Conservation (phyloP, 805 yeast species). For the Yarrowia bubula region DNA sequence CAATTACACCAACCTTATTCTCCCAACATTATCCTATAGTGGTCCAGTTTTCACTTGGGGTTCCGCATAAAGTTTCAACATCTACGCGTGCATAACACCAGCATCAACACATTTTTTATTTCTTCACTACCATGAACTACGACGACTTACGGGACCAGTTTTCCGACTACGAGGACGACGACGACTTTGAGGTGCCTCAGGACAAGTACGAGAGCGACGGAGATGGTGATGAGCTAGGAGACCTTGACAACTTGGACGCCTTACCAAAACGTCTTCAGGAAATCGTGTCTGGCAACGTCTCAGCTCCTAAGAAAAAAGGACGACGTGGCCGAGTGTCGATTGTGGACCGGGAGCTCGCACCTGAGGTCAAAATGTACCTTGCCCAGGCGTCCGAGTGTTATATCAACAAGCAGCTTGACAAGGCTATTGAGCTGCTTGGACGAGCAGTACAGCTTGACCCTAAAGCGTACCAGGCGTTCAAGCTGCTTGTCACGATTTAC, state of each 20-base stretch:
- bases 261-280: constrained; percentile 8
- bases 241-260: constrained; percentile 1
- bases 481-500: constrained; percentile 44
- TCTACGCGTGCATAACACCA: neutral
- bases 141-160: constrained; percentile 18
- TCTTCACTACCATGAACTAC: neutral
- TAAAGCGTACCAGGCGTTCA: constrained; percentile 36
- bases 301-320: constrained; percentile 27
- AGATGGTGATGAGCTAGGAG: constrained; percentile 4
- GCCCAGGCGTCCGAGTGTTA: constrained; percentile 80
- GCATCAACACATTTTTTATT: neutral
- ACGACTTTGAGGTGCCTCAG: constrained; percentile 4
- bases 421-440: constrained; percentile 37
- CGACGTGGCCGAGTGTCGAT: constrained; percentile 44
- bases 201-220: constrained; percentile 4
- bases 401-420: constrained; percentile 50
- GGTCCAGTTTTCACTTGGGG: too few species aligned
- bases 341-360: constrained; percentile 41
- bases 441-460: constrained; percentile 38
- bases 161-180: constrained; percentile 24
- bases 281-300: constrained; percentile 32
- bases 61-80: neutral
- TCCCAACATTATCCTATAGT: too few species aligned
- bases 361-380: constrained; percentile 64
- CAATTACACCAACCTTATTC: too few species aligned